Evolutionary conservation across 805 yeast species (phyloP).

Genomic region (Barnettozyma populi): DNA sequence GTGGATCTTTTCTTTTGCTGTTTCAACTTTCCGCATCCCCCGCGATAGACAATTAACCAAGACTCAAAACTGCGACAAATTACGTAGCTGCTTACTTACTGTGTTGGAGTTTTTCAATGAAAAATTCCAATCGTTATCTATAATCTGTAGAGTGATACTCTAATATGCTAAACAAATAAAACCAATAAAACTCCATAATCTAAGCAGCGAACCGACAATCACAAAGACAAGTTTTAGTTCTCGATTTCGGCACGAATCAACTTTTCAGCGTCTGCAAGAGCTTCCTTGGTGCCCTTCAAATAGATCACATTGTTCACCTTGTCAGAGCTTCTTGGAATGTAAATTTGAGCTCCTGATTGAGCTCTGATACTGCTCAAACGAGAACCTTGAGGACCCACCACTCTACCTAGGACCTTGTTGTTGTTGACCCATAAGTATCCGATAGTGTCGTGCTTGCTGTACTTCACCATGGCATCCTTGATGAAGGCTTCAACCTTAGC

Average conservation of each 20-base stretch:
- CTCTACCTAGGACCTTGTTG: constrained; percentile 46
- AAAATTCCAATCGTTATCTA: neutral
- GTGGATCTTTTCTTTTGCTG: neutral
- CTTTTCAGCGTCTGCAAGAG: constrained; percentile 46
- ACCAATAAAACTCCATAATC: neutral
- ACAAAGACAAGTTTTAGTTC: constrained; percentile 4
- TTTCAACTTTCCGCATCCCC: neutral
- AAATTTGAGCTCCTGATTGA: constrained; percentile 50
- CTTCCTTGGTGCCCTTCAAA: constrained; percentile 54
- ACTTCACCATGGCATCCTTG: constrained; percentile 42
- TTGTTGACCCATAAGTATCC: constrained; percentile 63
- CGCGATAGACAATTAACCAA: neutral
- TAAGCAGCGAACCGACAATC: neutral
- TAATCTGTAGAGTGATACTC: neutral
- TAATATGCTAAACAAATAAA: neutral
- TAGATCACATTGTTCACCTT: constrained; percentile 47
- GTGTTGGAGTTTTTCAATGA: too few species aligned
- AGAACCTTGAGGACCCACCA: constrained; percentile 76
- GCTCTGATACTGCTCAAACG: constrained; percentile 58
- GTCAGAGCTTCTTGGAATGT: constrained; percentile 57
- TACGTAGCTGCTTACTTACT: too few species aligned
- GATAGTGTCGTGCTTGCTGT: constrained; percentile 38
- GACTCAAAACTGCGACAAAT: neutral
- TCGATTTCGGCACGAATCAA: constrained; percentile 23
- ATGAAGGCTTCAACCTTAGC: constrained; percentile 48